A percentile compares a stretch with the other conserved stretches of the same genome.
phyloP scores from a whole-genome alignment of 345 rosid genomes.

The Abelmoschus esculentus region DNA sequence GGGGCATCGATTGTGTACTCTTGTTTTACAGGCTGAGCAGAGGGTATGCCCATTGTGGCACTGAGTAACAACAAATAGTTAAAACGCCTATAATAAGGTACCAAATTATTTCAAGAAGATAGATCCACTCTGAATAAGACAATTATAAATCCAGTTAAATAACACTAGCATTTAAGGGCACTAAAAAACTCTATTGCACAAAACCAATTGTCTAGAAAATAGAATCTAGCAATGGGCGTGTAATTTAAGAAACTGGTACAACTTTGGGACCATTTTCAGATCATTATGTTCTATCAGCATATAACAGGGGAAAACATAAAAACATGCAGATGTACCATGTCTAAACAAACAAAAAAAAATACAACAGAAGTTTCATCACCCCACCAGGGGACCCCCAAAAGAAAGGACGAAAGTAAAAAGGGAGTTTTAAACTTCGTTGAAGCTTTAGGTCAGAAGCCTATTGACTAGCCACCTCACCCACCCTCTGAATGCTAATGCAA shows the following conservation, averaged over 20 bases:
- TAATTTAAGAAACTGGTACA: neutral
- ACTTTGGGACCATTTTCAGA: neutral
- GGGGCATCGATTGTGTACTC: no score
- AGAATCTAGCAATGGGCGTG: neutral
- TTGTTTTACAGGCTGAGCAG: no score
- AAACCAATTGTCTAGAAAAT: neutral
- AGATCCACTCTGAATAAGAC: neutral
- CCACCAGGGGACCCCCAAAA: no score
- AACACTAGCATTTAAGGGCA: neutral
- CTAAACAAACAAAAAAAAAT: neutral
- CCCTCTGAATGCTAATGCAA: neutral
- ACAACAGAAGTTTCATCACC: neutral
- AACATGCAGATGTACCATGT: neutral
- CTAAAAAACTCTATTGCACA: neutral
- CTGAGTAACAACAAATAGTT: slow-evolving; percentile 31
- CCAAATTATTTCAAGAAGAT: neutral
- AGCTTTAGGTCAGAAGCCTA: neutral
- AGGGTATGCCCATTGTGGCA: slow-evolving; percentile 43
- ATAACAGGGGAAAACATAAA: neutral
- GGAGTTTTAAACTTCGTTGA: neutral
- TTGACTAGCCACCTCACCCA: neutral
- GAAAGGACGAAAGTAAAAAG: no score
- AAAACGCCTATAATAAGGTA: neutral
- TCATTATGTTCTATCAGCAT: neutral
- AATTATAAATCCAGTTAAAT: neutral